These are phyloP conservation scores for Hymenoscyphus albidus DNA, from an alignment of 2,329 filamentous ascomycete species.

Conservation along the genomic window DNA sequence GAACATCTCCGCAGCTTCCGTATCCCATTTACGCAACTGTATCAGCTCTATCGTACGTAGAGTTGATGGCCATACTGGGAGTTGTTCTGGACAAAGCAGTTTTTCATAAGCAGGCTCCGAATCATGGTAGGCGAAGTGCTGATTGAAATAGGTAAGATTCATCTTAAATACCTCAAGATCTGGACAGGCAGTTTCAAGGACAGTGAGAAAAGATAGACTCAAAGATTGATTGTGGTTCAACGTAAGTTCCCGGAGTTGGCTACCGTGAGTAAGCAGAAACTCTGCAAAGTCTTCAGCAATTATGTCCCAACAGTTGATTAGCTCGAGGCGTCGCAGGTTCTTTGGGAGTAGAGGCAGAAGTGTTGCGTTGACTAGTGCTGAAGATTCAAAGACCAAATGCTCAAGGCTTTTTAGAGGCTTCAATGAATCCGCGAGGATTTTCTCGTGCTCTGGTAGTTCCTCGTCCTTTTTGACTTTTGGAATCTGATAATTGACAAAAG, in stretches of 20 bases:
- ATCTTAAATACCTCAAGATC: conserved; percentile 66
- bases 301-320: conserved; percentile 77
- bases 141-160: conserved; percentile 75
- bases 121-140: conserved; percentile 64
- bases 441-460: conserved; percentile 38
- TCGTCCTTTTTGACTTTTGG: conserved; percentile 40
- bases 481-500: conserved; percentile 61
- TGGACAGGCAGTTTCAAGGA: conserved; percentile 65
- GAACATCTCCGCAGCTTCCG: conserved; percentile 68
- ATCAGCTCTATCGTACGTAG: conserved; percentile 70
- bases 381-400: conserved; percentile 70
- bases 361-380: conserved; percentile 63
- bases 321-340: conserved; percentile 61
- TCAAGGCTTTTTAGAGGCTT: conserved; percentile 59
- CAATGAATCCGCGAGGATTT: conserved; percentile 41
- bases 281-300: conserved; percentile 59
- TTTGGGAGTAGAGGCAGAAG: conserved; percentile 67
- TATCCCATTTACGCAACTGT: conserved; percentile 71
- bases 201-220: conserved; percentile 68
- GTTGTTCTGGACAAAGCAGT: conserved; percentile 58
- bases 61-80: conserved; percentile 73
- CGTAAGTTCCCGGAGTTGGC: conserved; percentile 61
- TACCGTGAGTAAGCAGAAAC: conserved; percentile 66
- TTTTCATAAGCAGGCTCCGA: conserved; percentile 70
- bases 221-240: conserved; percentile 78